Percentiles rank a stretch among this genome's conserved stretches.
Conservation (phyloP, 1,139 yeast genomes). For the Saccharomyces hybrid region DNA sequence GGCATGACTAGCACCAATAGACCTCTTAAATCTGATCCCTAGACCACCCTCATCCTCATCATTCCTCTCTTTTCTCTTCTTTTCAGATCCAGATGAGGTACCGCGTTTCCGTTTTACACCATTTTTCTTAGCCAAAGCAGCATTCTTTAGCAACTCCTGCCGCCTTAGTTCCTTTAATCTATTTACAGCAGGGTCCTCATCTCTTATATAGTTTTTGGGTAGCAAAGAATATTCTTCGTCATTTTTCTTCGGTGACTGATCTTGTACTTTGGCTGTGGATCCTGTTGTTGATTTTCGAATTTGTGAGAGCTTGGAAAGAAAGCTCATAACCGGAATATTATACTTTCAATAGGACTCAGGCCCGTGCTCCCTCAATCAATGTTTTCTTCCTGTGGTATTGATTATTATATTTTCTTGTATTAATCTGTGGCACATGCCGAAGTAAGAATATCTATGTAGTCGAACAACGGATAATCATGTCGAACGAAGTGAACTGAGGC, state of each 20-base stretch:
- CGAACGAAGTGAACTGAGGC: background rate
- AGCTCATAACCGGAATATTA: slow-evolving; percentile 9
- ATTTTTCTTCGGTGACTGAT: background rate
- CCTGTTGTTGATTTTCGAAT: slow-evolving; percentile 11
- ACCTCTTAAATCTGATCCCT: slow-evolving; percentile 18
- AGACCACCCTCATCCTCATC: slow-evolving; percentile 12
- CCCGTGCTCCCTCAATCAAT: background rate
- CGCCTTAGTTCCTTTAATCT: slow-evolving; percentile 59
- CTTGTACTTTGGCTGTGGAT: background rate
- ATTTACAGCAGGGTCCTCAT: slow-evolving; percentile 40
- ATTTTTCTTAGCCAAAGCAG: slow-evolving; percentile 11
- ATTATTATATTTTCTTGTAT: background rate
- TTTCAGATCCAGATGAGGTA: slow-evolving; percentile 8
- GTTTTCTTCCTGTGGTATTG: background rate
- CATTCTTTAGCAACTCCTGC: slow-evolving; percentile 41
- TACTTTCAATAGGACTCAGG: background rate
- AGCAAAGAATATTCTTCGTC: slow-evolving; percentile 15
- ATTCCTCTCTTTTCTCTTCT: slow-evolving; percentile 10
- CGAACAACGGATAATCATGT: background rate
- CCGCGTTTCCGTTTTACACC: slow-evolving; percentile 7
- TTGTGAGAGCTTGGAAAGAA: slow-evolving; percentile 13
- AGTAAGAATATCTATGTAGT: background rate
- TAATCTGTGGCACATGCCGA: background rate
- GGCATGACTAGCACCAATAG: slow-evolving; percentile 9
- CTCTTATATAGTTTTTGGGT: slow-evolving; percentile 28